phyloP scores from a whole-genome alignment of 2,329 filamentous ascomycete genomes.

The Coniella lustricola region DNA sequence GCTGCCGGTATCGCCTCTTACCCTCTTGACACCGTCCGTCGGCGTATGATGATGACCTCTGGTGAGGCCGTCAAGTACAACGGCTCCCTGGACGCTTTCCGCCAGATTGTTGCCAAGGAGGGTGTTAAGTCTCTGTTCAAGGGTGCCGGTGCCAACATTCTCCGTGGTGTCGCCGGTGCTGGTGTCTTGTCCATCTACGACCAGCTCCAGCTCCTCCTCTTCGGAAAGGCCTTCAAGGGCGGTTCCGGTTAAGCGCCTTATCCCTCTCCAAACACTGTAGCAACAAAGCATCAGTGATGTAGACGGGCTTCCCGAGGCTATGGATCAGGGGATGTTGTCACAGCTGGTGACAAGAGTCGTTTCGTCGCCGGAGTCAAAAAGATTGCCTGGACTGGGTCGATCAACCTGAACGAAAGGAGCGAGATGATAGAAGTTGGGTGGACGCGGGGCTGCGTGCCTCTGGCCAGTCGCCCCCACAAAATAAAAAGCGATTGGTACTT shows the following conservation, averaged over 20 bases:
- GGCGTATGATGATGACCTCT: conserved; percentile 99
- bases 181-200: conserved; percentile 99
- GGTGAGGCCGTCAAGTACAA: conserved; percentile 99
- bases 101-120: conserved; percentile 96
- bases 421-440: conserved; percentile 16
- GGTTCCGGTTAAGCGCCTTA: conserved; percentile 35
- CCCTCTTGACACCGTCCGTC: conserved; percentile 99
- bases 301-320: conserved; percentile 35
- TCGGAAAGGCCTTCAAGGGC: conserved; percentile 98
- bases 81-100: conserved; percentile 87
- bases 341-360: conserved; percentile 14
- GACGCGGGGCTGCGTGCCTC: conserved; percentile 28
- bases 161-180: conserved; percentile 99
- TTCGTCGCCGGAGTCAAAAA: conserved; percentile 21
- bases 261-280: conserved; percentile 38
- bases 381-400: conserved; percentile 18
- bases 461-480: conserved; percentile 10
- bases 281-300: conserved; percentile 23
- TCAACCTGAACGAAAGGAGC: conserved; percentile 15
- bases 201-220: conserved; percentile 97
- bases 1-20: conserved; percentile 99
- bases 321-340: conserved; percentile 8
- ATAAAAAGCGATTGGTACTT: conserved; percentile 1
- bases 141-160: conserved; percentile 99
- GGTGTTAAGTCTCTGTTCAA: conserved; percentile 99